Base-by-base conservation (phyloP, 2,329 filamentous ascomycete genomes). In the Alternaria incomplexa region DNA sequence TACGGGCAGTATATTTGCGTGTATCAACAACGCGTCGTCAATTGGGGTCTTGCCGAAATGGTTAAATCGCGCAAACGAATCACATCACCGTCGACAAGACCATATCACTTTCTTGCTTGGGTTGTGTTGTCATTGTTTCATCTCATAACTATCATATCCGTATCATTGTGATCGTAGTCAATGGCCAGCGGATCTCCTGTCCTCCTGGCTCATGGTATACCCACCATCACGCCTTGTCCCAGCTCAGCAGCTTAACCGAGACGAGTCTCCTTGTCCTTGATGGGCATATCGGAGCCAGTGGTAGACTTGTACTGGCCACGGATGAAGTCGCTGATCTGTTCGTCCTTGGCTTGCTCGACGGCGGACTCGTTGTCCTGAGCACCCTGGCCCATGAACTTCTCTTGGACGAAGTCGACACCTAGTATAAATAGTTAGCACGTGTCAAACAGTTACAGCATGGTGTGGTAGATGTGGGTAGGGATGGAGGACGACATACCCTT, bases 291-390 rank as follows among this genome's bases (percentile, higher is more conserved):
- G 6, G 81, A 87, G 62, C 92, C 92, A 0, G 90, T 91, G 0
- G 81, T 76, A 50, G 72, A 81, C 85, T 93, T 93, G 85, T 93
- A 94, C 80, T 91, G 83, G 45, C 79, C 80, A 40, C 92, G 87
- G 70, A 95, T 88, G 78, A 87, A 90, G 77, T 93, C 90, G 26
- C 87, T 89, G 71, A 94, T 92, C 77, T 91, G 84, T 80, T 93
- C 90, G 77, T 96, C 93, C 83, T 95, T 94, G 71, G 90, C 91
- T 81, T 96, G 92, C 82, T 96, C 93, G 20, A 89, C 76, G 6
- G 92, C 92, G 54, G 78, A 81, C 78, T 79, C 77, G 55, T 79
- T 79, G 63, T 76, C 70, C 82, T 96, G 92, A 50, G 86, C 75
- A 17, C 92, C 92, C 69, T 88, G 83, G 40, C 89, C 88, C 15